Base-by-base conservation (phyloP, 164 flowering plant genomes). In the Macadamia tetraphylla region DNA sequence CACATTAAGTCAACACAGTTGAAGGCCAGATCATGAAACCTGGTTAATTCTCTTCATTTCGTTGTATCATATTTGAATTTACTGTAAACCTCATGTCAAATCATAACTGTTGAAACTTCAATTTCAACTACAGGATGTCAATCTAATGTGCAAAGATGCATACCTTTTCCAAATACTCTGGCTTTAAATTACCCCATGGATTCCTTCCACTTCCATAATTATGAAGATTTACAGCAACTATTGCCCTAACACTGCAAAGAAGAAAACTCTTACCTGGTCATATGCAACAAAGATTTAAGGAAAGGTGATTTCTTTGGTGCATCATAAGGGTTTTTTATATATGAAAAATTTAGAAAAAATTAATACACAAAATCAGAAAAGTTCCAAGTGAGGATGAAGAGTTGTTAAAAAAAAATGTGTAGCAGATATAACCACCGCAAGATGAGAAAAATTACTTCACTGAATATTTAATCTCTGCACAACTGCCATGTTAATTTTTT, bases 141-240 rank as follows among this genome's bases (percentile, higher is more conserved):
- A 53, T 14, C n/a, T 67, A 57, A 58, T 9, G n/a, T 44, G 32
- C 17, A 40, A 0, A 60, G 42, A 40, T 18, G 32, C 43, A 29
- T 79, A 94, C 99, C 92, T 92, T 92, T 75, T 92, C 96, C 77
- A 92, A 49, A 72, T 92, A 92, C 12, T 86, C 86, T 31, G 94
- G 91, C 73, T 81, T 88, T 67, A 85, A 72, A 62, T 83, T 80
- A 52, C 99, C 99, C 97, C 99, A 92, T 58, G 99, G 99, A 77
- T 94, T 76, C 72, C 98, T 88, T 76, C 99, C 99, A 82, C 99
- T 89, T 67, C 83, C 99, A 76, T 94, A 90, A 73, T 73, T 92
- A 67, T 87, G 91, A 73, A 94, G 96, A 82, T 94, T 94, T 63
- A 94, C 76, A 65, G 83, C 85, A 61, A 94, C 97, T 29, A 94